Base-by-base conservation (phyloP, 1,284 basidiomycete genomes). In the Irpex sp. region DNA sequence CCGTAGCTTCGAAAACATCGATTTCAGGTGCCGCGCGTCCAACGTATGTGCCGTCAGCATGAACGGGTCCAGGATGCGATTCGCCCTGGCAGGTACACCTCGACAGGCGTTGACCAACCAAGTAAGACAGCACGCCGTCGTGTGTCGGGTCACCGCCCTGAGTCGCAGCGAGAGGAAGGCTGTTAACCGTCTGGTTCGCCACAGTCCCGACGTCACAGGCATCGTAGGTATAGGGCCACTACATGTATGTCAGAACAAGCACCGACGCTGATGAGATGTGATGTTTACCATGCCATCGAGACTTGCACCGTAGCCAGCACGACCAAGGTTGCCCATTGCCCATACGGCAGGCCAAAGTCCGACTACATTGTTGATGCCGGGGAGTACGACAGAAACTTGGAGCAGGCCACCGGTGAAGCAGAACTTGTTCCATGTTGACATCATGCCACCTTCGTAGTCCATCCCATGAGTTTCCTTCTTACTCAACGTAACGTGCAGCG, bases 11-110 rank as follows among this genome's bases (percentile, higher is more conserved):
- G 64, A 94, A 76, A 39, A 94, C 81, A 75, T 94, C 91, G 65
- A 96, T 91, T 76, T 96, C 93, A 0, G 93, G 93, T 0, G 91
- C 90, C 5, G 87, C 82, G 59, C 94, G 83, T n/a, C 93, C 94
- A 7, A 85, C 82, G 58, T 80, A 88, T 12, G 82, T 81, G 9
- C 82, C 82, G 67, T 83, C 80, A n/a, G 69, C 61, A 57, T 77
- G 75, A 36, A 70, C 78, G 12, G 94, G 94, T 0, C 94, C 94
- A 0, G 94, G 94, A 69, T 96, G 94, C 55, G 87, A 84, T 58
- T 87, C 85, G n/a, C 83, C 82, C 0, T 85, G 77, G 70, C 94
- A 96, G 2, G 93, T 94, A 74, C 94, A 96, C 0, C 90, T 82
- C 4, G 91, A 93, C n/a, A 87, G 71, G 37, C 83, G 79, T 67